phyloP scores from a whole-genome alignment of 1,284 basidiomycete species.

The Filobasidium uniguttulatum region DNA sequence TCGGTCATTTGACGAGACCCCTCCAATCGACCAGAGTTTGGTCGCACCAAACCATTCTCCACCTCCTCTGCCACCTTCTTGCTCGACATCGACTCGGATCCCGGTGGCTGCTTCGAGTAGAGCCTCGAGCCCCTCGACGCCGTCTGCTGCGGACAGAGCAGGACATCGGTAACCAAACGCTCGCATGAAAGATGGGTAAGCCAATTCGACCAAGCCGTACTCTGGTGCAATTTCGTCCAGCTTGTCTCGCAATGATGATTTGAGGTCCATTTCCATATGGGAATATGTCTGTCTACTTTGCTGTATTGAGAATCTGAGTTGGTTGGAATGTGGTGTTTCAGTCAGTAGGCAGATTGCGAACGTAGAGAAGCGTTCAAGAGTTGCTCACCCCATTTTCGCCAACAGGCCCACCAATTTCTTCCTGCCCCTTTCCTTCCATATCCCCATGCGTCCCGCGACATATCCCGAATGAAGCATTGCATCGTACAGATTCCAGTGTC shows the following conservation, averaged over 20 bases:
- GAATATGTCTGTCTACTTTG: constrained; percentile 87
- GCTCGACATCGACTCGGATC: constrained; percentile 72
- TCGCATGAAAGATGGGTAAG: constrained; percentile 83
- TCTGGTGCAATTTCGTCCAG: constrained; percentile 85
- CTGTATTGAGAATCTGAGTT: constrained; percentile 64
- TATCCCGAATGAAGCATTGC: constrained; percentile 97
- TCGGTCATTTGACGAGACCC: constrained; percentile 5
- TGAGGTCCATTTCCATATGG: constrained; percentile 94
- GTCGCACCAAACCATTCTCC: constrained; percentile 82
- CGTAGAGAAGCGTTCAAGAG: neutral
- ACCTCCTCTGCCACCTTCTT: constrained; percentile 65
- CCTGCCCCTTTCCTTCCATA: constrained; percentile 88
- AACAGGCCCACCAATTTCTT: constrained; percentile 79
- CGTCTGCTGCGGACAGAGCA: constrained; percentile 80
- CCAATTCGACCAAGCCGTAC: constrained; percentile 87
- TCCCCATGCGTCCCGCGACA: constrained; percentile 82
- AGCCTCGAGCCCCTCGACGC: constrained; percentile 77
- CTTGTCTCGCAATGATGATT: constrained; percentile 64
- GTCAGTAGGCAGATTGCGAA: neutral
- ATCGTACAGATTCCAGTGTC: constrained; percentile 96
- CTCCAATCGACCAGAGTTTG: constrained; percentile 49
- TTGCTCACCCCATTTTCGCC: constrained; percentile 91
- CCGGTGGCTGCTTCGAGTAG: constrained; percentile 84
- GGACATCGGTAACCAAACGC: constrained; percentile 77
- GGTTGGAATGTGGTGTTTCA: constrained; percentile 3